phyloP scores from a whole-genome alignment of 306 rosid genomes.

The Ochetophila trinervis region DNA sequence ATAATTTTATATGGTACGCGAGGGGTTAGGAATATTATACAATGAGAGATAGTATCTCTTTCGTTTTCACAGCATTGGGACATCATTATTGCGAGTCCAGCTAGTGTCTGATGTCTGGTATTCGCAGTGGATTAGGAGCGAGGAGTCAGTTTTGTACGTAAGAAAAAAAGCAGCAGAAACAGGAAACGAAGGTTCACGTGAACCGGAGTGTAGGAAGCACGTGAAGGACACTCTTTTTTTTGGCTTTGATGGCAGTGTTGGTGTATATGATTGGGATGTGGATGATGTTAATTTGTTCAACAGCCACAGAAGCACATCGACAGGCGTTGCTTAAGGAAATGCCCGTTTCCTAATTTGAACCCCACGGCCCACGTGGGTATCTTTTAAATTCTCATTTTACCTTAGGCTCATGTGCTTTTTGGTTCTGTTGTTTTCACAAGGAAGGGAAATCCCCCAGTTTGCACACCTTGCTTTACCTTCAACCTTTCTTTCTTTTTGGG shows the following conservation, averaged over 20 bases:
- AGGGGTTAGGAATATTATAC: too few species aligned
- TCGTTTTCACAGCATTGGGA: neutral
- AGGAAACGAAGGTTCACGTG: constrained; percentile 42
- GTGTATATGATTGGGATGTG: neutral
- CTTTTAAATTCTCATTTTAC: too few species aligned
- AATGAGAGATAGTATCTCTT: too few species aligned
- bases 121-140: neutral
- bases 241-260: neutral
- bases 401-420: too few species aligned
- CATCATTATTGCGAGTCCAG: neutral
- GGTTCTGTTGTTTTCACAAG: too few species aligned
- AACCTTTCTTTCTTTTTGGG: too few species aligned
- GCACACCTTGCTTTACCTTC: too few species aligned
- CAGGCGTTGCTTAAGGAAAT: too few species aligned
- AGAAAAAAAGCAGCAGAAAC: constrained; percentile 33
- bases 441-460: too few species aligned
- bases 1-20: too few species aligned
- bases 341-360: neutral
- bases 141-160: neutral
- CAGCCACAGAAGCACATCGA: too few species aligned
- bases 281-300: too few species aligned
- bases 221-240: constrained; percentile 28
- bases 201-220: constrained; percentile 31
- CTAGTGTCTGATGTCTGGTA: neutral
- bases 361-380: constrained; percentile 8